A percentile compares a stretch with the other conserved stretches of the same genome.
phyloP scores from a whole-genome alignment of 2,329 filamentous ascomycete species.

The Lachnellula suecica region DNA sequence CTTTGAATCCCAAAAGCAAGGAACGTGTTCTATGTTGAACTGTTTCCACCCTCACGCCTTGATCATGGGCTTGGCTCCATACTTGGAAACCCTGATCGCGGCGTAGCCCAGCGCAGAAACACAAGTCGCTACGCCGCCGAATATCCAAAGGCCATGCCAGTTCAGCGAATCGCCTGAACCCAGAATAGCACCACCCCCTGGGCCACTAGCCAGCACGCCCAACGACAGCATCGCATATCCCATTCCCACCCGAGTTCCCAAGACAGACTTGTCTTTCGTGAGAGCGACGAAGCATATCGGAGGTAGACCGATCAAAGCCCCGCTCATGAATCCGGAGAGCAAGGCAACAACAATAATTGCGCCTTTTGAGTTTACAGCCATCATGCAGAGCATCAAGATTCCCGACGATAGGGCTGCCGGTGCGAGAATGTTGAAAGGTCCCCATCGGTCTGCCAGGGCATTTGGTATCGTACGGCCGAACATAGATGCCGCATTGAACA shows the following conservation, averaged over 20 bases:
- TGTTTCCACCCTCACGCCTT: slow-evolving; percentile 14
- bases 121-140: slow-evolving; percentile 7
- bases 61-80: slow-evolving; percentile 6
- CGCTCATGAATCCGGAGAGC: slow-evolving; percentile 60
- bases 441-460: slow-evolving; percentile 49
- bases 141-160: slow-evolving; percentile 11
- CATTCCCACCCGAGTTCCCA: slow-evolving; percentile 44
- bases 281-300: slow-evolving; percentile 39
- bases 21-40: no score
- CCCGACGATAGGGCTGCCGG: slow-evolving; percentile 37
- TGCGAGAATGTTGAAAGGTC: slow-evolving; percentile 51
- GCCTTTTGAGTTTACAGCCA: slow-evolving; percentile 38
- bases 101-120: slow-evolving; percentile 1
- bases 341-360: slow-evolving; percentile 59
- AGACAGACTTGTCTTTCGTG: slow-evolving; percentile 39
- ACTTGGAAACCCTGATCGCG: slow-evolving; percentile 3
- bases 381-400: slow-evolving; percentile 36
- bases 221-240: slow-evolving; percentile 9
- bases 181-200: slow-evolving; percentile 10
- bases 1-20: no score
- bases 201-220: slow-evolving; percentile 9
- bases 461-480: slow-evolving; percentile 55
- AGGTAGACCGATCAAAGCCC: slow-evolving; percentile 42
- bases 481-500: slow-evolving; percentile 49
- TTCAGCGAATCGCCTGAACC: slow-evolving; percentile 2